A percentile compares a stretch with the other conserved stretches of the same genome.
Conservation (phyloP, 2,329 filamentous ascomycete species). For the Cladosporium sp. region DNA sequence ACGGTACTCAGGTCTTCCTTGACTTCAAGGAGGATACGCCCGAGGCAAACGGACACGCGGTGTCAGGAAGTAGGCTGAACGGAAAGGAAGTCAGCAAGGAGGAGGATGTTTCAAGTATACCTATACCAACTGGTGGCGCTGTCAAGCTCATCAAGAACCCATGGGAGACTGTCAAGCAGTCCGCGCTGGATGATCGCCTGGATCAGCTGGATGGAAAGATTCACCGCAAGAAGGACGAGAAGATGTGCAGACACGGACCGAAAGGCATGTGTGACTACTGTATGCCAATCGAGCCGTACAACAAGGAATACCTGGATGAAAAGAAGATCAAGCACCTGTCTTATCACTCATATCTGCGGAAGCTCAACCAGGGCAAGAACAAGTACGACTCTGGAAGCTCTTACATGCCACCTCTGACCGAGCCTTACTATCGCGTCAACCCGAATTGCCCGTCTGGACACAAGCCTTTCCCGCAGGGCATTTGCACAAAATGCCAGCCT, state of each 20-base stretch:
- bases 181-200: constrained; percentile 76
- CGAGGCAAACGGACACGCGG: constrained; percentile 47
- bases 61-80: constrained; percentile 63
- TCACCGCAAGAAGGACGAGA: constrained; percentile 63
- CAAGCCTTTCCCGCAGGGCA: constrained; percentile 88
- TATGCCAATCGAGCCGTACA: constrained; percentile 93
- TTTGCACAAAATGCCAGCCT: constrained; percentile 96
- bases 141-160: constrained; percentile 71
- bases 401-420: constrained; percentile 90
- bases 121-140: constrained; percentile 53
- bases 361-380: constrained; percentile 94
- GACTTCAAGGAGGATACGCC: constrained; percentile 63
- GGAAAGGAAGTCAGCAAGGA: constrained; percentile 68
- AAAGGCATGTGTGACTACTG: constrained; percentile 99
- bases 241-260: constrained; percentile 91
- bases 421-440: constrained; percentile 88
- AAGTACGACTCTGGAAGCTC: constrained; percentile 90
- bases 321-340: constrained; percentile 99
- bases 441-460: constrained; percentile 89
- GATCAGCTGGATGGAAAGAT: constrained; percentile 92
- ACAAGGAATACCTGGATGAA: constrained; percentile 80
- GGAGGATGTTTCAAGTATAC: constrained; percentile 60
- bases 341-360: constrained; percentile 89
- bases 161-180: constrained; percentile 90
- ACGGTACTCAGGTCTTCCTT: constrained; percentile 88